phyloP scores from a whole-genome alignment of 345 rosid genomes.

The Xanthoceras sorbifolium region DNA sequence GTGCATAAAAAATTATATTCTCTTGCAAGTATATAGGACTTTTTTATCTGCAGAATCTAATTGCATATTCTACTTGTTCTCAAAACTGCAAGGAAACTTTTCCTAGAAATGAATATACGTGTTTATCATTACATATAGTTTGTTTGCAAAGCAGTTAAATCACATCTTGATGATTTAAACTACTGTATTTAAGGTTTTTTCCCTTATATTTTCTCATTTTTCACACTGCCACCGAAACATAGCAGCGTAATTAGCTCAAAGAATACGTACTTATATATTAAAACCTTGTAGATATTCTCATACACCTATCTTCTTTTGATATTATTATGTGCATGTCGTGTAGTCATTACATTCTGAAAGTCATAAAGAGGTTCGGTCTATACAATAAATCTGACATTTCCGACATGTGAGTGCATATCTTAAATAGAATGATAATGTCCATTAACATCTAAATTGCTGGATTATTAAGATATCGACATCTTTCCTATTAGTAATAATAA shows the following conservation, averaged over 20 bases:
- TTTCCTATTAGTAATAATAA: neutral
- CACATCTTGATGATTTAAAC: neutral
- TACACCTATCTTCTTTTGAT: neutral
- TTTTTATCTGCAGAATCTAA: neutral
- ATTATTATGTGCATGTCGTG: neutral
- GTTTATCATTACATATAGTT: neutral
- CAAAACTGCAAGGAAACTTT: neutral
- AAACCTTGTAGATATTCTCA: neutral
- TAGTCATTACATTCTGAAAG: neutral
- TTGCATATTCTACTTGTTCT: neutral
- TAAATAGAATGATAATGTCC: neutral
- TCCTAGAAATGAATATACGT: neutral
- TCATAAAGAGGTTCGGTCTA: neutral
- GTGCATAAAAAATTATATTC: neutral
- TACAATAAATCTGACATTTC: neutral
- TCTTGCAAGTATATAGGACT: neutral
- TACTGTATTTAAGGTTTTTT: neutral
- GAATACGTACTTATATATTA: neutral
- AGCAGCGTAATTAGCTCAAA: neutral
- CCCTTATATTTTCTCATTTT: neutral
- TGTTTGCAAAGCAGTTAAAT: neutral
- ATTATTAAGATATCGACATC: neutral
- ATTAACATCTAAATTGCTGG: neutral
- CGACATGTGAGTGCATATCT: neutral
- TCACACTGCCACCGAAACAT: neutral